Base-by-base conservation (phyloP, 2,329 filamentous ascomycete genomes). In the Apiospora sp. region DNA sequence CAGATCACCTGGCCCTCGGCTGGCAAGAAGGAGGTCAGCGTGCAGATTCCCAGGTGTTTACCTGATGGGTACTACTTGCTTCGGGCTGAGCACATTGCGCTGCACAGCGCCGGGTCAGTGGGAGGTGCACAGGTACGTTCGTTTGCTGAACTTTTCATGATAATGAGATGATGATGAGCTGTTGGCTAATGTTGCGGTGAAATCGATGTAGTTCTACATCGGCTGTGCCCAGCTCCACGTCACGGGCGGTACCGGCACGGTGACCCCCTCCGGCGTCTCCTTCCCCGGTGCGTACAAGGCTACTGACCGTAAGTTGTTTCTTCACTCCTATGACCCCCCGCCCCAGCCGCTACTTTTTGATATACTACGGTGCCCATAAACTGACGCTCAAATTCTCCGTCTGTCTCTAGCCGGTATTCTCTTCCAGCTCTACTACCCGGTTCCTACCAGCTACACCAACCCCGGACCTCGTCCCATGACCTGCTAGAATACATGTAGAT, bases 41-140 rank as follows among this genome's bases (percentile, higher is more conserved):
- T 87, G 2, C 58, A 64, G 83, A 87, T 69, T 85, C 86, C 19
- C 76, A 48, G 85, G 83, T 72, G 82, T 86, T 24, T 80, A 82
- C 0, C 77, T 84, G 77, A 85, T 27, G 86, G 86, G 71, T 84
- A 87, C 73, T 87, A 87, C 75, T 82, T 87, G 37, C 78, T 87
- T 5, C 83, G 86, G n/a, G 84, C 84, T 24, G 86, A 87, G 78
- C 85, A 87, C 73, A 84, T 87, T 72, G 86, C 81, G 6, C 81
- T 87, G 10, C 86, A 87, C 78, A 80, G 77, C 68, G 85, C 86
- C 3, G 77, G 81, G 44, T 76, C 76, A 7, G 77, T 78, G 5
- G 82, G 83, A 3, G 85, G 85, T 1, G 86, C 86, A 5, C 85
- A 87, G 79, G 58, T 64, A 64, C 22, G 58, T 64, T 10, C 7